Percentiles rank a stretch among this genome's conserved stretches.
Evolutionary conservation across 306 rosid genomes (phyloP).

Genomic region (Citrullus mucosospermus): DNA sequence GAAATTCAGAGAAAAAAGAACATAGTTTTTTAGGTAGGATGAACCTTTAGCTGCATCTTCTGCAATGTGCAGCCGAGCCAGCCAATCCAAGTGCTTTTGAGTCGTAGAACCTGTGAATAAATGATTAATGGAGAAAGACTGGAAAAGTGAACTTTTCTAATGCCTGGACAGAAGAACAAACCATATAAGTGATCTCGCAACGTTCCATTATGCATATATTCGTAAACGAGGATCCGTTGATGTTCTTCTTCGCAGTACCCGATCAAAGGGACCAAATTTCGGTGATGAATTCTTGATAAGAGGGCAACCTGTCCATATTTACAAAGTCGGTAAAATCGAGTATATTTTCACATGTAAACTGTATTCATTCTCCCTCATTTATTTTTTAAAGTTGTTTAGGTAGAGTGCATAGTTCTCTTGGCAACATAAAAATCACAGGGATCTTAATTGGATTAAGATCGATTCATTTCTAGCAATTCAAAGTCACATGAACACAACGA

Average conservation of each 20-base stretch:
- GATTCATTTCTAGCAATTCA: not conserved
- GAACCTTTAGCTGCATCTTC: constrained; percentile 97
- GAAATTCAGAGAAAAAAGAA: constrained; percentile 13
- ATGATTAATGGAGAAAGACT: constrained; percentile 11
- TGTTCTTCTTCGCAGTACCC: constrained; percentile 93
- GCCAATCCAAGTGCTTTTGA: constrained; percentile 61
- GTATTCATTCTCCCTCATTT: not conserved
- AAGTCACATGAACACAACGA: not conserved
- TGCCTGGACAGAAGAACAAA: constrained; percentile 17
- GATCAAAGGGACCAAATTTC: constrained; percentile 92
- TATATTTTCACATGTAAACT: constrained; percentile 3
- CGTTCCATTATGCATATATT: constrained; percentile 96
- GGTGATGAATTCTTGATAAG: constrained; percentile 88
- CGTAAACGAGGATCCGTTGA: constrained; percentile 75
- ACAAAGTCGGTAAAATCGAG: not conserved
- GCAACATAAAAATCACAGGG: not conserved
- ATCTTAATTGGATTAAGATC: not conserved
- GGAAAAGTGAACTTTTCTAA: not conserved
- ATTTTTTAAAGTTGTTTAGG: not conserved
- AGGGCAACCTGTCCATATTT: constrained; percentile 66
- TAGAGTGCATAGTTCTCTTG: not conserved
- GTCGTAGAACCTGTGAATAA: constrained; percentile 37
- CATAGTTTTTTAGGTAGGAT: not conserved
- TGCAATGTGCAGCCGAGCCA: constrained; percentile 70
- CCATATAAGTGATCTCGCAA: constrained; percentile 81